Base-by-base conservation (phyloP, 805 yeast species). In the Saccharomycopsis lassenensis region DNA sequence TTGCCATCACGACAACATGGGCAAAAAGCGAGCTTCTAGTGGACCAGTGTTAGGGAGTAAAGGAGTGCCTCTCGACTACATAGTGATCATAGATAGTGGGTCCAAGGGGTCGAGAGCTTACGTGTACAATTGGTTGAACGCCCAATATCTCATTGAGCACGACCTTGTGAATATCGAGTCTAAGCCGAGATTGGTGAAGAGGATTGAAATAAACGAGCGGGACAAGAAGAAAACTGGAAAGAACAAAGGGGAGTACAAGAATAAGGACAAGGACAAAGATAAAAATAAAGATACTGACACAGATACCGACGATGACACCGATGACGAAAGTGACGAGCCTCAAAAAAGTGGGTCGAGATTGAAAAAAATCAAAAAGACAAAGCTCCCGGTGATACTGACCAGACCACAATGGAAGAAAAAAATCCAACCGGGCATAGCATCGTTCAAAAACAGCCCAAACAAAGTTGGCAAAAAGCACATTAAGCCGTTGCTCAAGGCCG, bases 81-180 rank as follows among this genome's bases (percentile, higher is more conserved):
- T 75, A 2, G 63, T 76, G 2, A 61, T 76, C 4, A 66, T 76
- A 2, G 84, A 76, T 51, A 71, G 81, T 1, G 83, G 84, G 0
- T 73, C 81, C 2, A 72, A 65, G 39, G 83, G 83, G 0, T 68
- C 80, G 0, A 51, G 83, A 14, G 80, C 76, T 0, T 72, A 62
- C 46, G 63, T 76, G 1, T 76, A 76, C 54, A 62, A 67, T 37
- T 77, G 44, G 46, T 11, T 42, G 14, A 42, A 34, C 24, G 24
- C 31, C 5, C 19, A 39, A 17, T 39, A 39, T 27, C 22, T 42
- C 11, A 41, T 22, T 6, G 44, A 36, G n/a, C 26, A 42, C 23
- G 38, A 26, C 23, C 37, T 52, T 14, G 12, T 35, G 14, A 32
- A 24, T 24, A 17, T 14, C 3, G 22, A 24, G 35, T 21, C 23